Conservation (phyloP, 768 basidiomycete species). For the Phylloporus scabripes region DNA sequence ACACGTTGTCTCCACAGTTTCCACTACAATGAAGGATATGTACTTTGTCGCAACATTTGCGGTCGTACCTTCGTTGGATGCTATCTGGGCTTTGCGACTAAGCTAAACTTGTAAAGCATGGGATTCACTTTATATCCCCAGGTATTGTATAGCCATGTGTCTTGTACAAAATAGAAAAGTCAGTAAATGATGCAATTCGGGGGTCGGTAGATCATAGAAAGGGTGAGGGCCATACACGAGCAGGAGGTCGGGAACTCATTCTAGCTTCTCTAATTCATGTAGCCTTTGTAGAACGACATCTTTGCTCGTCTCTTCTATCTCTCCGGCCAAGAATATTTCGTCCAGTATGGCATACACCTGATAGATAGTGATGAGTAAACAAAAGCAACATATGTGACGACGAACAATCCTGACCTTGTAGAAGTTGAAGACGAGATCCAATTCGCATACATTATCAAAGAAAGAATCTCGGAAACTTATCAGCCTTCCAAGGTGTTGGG, state of each 20-base stretch:
- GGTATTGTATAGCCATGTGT: neutral
- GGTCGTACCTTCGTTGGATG: neutral
- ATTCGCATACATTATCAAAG: conserved; percentile 98
- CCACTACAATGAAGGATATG: neutral
- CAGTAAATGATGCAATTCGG: conserved; percentile 9
- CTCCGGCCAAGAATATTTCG: conserved; percentile 96
- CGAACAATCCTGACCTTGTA: conserved; percentile 62
- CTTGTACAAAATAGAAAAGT: conserved; percentile 8
- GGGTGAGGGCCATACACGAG: conserved; percentile 6
- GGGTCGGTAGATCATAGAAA: conserved; percentile 6
- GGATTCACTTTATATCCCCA: neutral
- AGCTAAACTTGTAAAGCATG: neutral
- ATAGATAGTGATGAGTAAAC: neutral
- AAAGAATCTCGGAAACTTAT: conserved; percentile 66
- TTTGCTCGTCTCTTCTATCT: conserved; percentile 97
- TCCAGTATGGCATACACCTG: conserved; percentile 98
- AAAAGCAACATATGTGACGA: conserved; percentile 1
- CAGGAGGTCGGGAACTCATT: conserved; percentile 38
- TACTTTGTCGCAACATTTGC: neutral
- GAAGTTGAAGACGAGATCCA: conserved; percentile 98
- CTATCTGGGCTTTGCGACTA: neutral
- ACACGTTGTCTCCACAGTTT: neutral
- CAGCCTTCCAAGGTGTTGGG: neutral
- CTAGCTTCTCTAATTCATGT: conserved; percentile 90
- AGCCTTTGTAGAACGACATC: conserved; percentile 88